Percentiles rank a stretch among this genome's conserved stretches.
Conservation (phyloP, 1,284 basidiomycete genomes). For the Malassezia dermatis region DNA sequence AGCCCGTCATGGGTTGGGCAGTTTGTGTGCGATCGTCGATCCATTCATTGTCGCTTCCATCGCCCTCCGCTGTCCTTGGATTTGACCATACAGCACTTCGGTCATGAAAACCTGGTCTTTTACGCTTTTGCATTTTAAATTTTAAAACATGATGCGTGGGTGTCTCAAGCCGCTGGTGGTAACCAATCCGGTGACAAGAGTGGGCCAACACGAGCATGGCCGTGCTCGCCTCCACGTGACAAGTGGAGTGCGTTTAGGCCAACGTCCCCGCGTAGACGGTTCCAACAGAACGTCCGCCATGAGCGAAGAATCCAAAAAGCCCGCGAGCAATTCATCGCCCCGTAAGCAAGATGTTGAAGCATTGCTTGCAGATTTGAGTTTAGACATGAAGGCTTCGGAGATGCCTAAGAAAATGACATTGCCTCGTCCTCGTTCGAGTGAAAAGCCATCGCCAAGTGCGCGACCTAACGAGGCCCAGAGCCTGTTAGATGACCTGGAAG, state of each 20-base stretch:
- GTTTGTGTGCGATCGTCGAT: background rate
- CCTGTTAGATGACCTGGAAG: constrained; percentile 43
- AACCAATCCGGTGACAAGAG: background rate
- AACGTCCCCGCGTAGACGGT: background rate
- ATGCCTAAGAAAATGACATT: background rate
- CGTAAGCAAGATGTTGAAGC: constrained; percentile 35
- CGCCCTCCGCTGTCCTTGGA: background rate
- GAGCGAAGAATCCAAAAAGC: background rate
- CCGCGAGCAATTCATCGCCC: background rate
- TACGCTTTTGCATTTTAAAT: background rate
- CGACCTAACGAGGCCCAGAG: constrained; percentile 36
- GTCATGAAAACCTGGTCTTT: background rate
- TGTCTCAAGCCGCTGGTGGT: background rate
- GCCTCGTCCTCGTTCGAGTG: background rate
- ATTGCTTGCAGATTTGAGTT: constrained; percentile 40
- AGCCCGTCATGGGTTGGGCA: background rate
- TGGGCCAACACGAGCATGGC: background rate
- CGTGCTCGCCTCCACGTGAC: background rate
- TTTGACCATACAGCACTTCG: background rate
- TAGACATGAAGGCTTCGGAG: constrained; percentile 22
- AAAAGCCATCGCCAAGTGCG: background rate
- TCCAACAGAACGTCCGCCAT: background rate
- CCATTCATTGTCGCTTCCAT: background rate
- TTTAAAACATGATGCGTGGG: background rate
- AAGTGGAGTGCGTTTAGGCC: background rate